Conservation (phyloP, 352 stramenopile genomes). For the Phytopythium aichiense region DNA sequence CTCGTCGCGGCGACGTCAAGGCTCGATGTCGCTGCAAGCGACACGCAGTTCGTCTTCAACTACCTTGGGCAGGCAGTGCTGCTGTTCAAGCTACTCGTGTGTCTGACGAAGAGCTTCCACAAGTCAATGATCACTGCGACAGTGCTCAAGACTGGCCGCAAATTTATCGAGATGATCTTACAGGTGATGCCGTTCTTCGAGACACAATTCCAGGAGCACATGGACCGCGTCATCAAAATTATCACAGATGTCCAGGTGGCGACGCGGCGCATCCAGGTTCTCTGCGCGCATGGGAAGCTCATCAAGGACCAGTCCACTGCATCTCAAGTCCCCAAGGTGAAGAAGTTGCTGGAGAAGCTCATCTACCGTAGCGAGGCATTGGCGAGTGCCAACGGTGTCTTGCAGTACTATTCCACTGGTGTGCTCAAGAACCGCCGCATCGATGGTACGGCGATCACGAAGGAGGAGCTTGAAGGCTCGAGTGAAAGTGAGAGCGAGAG, state of each 20-base stretch:
- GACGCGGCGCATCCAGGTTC: constrained; percentile 53
- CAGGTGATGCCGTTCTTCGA: constrained; percentile 55
- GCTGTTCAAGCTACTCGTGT: constrained; percentile 61
- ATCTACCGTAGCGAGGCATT: constrained; percentile 59
- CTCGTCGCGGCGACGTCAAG: constrained; percentile 32
- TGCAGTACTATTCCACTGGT: constrained; percentile 56
- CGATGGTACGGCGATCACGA: constrained; percentile 57
- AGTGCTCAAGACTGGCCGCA: constrained; percentile 48
- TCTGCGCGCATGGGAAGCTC: constrained; percentile 60
- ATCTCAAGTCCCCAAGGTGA: constrained; percentile 59
- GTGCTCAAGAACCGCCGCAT: constrained; percentile 65
- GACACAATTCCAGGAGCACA: constrained; percentile 38
- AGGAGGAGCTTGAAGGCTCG: constrained; percentile 28
- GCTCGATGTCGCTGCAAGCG: constrained; percentile 25
- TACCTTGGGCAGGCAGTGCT: constrained; percentile 49
- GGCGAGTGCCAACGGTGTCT: constrained; percentile 44
- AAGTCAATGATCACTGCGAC: constrained; percentile 38
- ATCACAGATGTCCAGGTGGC: constrained; percentile 55
- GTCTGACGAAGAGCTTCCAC: constrained; percentile 54
- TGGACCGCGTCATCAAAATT: constrained; percentile 43
- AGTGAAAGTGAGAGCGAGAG: constrained; percentile 14
- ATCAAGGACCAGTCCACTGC: constrained; percentile 47
- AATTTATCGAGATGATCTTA: constrained; percentile 49
- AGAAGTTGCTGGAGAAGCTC: constrained; percentile 53
- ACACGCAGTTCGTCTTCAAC: constrained; percentile 25